Conservation (phyloP, 192 early-diverging fungal genomes). For the Mortierella antarctica region DNA sequence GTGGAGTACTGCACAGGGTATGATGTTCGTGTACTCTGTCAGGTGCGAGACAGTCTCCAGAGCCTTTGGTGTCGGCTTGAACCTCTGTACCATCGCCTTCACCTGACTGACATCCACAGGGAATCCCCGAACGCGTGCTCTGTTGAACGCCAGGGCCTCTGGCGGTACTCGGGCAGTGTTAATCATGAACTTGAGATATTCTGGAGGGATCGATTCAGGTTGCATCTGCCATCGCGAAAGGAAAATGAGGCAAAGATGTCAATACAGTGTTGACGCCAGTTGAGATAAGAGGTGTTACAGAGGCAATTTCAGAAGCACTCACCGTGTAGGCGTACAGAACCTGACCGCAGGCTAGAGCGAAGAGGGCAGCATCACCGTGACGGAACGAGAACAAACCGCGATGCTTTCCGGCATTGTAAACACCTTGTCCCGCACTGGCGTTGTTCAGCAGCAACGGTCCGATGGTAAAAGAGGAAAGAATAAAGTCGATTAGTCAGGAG, state of each 20-base stretch:
- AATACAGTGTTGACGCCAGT: not conserved
- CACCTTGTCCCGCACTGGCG: slow-evolving; percentile 62
- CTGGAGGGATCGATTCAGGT: slow-evolving; percentile 65
- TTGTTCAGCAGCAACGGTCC: too few relatives aligned
- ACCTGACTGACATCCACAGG: slow-evolving; percentile 53
- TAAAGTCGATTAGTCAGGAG: slow-evolving; percentile 11
- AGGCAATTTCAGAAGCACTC: slow-evolving; percentile 21
- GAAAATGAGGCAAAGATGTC: not conserved
- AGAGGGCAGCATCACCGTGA: slow-evolving; percentile 66
- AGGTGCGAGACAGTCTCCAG: slow-evolving; percentile 51
- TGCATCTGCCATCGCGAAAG: slow-evolving; percentile 56
- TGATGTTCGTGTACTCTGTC: slow-evolving; percentile 50
- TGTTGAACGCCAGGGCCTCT: slow-evolving; percentile 67
- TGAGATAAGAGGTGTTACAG: not conserved
- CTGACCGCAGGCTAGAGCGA: slow-evolving; percentile 64
- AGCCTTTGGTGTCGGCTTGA: slow-evolving; percentile 54
- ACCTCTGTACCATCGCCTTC: slow-evolving; percentile 39
- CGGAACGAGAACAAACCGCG: slow-evolving; percentile 65
- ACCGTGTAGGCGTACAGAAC: slow-evolving; percentile 70
- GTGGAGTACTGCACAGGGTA: slow-evolving; percentile 69
- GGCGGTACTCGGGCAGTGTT: slow-evolving; percentile 70
- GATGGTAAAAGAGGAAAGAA: not conserved
- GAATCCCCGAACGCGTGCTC: slow-evolving; percentile 57
- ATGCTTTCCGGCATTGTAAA: slow-evolving; percentile 65
- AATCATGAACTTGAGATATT: slow-evolving; percentile 71